Conservation (phyloP, 1,139 yeast genomes). For the Suhomyces ambrosiae region DNA sequence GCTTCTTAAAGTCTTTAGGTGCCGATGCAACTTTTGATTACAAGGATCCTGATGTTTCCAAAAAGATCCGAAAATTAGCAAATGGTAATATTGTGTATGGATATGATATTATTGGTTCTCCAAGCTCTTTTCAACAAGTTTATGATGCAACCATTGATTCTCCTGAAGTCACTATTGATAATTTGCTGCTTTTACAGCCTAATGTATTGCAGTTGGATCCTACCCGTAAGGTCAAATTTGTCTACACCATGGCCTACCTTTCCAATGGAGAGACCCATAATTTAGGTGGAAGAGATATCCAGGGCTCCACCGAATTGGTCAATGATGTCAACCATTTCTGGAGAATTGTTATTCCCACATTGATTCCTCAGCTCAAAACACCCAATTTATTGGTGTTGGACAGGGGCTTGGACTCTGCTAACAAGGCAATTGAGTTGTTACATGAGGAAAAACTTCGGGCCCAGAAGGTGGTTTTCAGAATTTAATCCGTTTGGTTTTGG, state of each 20-base stretch:
- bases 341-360: constrained; percentile 24
- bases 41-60: constrained; percentile 53
- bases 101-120: constrained; percentile 54
- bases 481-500: too few relatives aligned
- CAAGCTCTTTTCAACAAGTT: constrained; percentile 40
- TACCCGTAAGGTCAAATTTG: constrained; percentile 27
- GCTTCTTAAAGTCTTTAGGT: constrained; percentile 49
- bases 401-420: constrained; percentile 30
- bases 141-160: constrained; percentile 46
- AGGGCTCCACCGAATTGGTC: constrained; percentile 22
- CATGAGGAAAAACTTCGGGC: constrained; percentile 28
- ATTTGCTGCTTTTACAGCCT: constrained; percentile 16
- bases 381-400: constrained; percentile 28
- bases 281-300: constrained; percentile 19
- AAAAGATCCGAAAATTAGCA: constrained; percentile 46
- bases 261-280: constrained; percentile 32
- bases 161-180: constrained; percentile 31
- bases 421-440: constrained; percentile 30
- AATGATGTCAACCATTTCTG: constrained; percentile 25
- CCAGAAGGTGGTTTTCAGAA: constrained; percentile 31
- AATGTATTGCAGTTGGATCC: constrained; percentile 14
- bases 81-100: constrained; percentile 50
- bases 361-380: constrained; percentile 21
- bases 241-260: constrained; percentile 40
- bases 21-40: constrained; percentile 66